Evolutionary conservation across 192 early-diverging fungal genomes (phyloP).

Genomic region (Coemansia sp.): DNA sequence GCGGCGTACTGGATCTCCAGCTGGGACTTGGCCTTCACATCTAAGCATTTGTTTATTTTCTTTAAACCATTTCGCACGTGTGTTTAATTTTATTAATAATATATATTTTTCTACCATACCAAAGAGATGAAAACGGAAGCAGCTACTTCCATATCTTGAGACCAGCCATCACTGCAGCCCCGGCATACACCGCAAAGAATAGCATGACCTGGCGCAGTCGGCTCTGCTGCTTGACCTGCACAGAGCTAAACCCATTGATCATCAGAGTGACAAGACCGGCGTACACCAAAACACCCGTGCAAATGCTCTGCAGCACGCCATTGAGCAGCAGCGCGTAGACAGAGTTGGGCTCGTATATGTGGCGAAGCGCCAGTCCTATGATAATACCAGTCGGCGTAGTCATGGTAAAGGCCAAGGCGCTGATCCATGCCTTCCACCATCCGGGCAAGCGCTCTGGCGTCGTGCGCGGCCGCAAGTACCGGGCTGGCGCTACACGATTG

Average conservation of each 20-base stretch:
- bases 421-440: constrained; percentile 51
- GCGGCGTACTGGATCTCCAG: not conserved
- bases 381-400: constrained; percentile 74
- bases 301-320: constrained; percentile 69
- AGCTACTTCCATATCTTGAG: constrained; percentile 40
- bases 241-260: constrained; percentile 58
- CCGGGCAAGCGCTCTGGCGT: constrained; percentile 36
- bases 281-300: constrained; percentile 73
- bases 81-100: too few relatives aligned
- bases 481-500: not conserved
- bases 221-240: constrained; percentile 25
- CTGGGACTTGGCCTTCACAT: constrained; percentile 1
- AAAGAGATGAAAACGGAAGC: too few relatives aligned
- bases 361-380: constrained; percentile 68
- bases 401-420: constrained; percentile 56
- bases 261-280: constrained; percentile 66
- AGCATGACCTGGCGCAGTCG: constrained; percentile 13
- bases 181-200: constrained; percentile 39
- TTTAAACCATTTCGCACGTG: too few relatives aligned
- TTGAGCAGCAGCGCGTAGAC: constrained; percentile 55
- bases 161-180: constrained; percentile 36
- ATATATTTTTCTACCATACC: too few relatives aligned
- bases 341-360: constrained; percentile 60
- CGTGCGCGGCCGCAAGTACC: constrained; percentile 22
- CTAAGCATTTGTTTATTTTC: too few relatives aligned